Conservation (phyloP, 192 early-diverging fungal genomes). For the Backusella australiensis region DNA sequence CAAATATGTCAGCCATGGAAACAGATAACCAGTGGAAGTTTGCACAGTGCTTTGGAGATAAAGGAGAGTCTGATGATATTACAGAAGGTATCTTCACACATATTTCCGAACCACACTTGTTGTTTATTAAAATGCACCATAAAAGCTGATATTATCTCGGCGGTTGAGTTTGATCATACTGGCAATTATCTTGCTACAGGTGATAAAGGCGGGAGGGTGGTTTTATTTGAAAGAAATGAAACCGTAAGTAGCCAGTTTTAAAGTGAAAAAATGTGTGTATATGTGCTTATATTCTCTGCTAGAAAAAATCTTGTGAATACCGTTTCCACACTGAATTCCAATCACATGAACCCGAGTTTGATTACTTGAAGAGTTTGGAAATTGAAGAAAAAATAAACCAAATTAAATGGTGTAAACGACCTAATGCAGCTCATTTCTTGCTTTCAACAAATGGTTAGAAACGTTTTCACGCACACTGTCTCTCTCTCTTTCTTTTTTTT, state of each 20-base stretch:
- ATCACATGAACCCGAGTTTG: conserved; percentile 99
- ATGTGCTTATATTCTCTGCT: conserved; percentile 7
- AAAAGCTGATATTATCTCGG: conserved; percentile 91
- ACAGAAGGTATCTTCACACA: conserved; percentile 74
- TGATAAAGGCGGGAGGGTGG: conserved; percentile 87
- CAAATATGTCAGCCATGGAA: conserved; percentile 1
- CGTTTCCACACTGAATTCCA: conserved; percentile 99
- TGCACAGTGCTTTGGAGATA: conserved; percentile 95
- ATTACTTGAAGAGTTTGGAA: conserved; percentile 98
- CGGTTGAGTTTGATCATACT: conserved; percentile 90
- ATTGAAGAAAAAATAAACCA: conserved; percentile 99
- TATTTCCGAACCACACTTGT: background rate
- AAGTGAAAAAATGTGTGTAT: background rate
- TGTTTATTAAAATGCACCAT: background rate
- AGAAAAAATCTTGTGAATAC: conserved; percentile 99
- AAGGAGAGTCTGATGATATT: conserved; percentile 91
- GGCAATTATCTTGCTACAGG: conserved; percentile 91
- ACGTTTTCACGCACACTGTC: too few species aligned
- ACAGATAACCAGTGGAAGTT: conserved; percentile 68
- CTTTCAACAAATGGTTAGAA: conserved; percentile 90
- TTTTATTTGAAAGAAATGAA: conserved; percentile 86
- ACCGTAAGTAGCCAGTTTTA: conserved; percentile 57
- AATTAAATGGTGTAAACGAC: conserved; percentile 96
- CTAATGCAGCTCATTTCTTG: conserved; percentile 94
- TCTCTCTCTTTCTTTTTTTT: too few species aligned